Conservation (phyloP, 768 basidiomycete species). For the Pulveroboletus ravenelii region DNA sequence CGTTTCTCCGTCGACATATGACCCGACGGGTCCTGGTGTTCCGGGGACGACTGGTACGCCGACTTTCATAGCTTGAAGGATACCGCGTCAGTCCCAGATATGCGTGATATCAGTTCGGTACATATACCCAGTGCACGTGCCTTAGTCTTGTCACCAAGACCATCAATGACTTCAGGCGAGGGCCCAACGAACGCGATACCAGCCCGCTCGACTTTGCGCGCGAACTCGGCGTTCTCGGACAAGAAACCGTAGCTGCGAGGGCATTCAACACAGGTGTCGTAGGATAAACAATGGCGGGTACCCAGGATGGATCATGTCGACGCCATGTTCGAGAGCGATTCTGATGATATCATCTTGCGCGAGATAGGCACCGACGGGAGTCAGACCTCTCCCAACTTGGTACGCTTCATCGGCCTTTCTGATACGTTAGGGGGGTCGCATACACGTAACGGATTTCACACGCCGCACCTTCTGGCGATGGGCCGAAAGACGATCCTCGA, state of each 20-base stretch:
- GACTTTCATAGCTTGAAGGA: constrained; percentile 67
- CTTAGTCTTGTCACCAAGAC: constrained; percentile 98
- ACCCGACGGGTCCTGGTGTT: constrained; percentile 87
- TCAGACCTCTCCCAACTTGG: constrained; percentile 93
- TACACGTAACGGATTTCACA: constrained; percentile 34
- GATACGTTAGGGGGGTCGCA: constrained; percentile 16
- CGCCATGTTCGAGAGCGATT: constrained; percentile 95
- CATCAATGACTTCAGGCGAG: constrained; percentile 92
- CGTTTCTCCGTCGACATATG: constrained; percentile 71
- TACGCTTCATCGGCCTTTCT: constrained; percentile 94
- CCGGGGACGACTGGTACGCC: constrained; percentile 97
- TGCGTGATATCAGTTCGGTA: not conserved
- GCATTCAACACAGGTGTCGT: constrained; percentile 2
- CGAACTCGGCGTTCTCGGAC: constrained; percentile 94
- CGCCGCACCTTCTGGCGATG: constrained; percentile 92
- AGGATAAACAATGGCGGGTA: constrained; percentile 30
- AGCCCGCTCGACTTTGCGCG: constrained; percentile 96
- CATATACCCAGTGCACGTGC: constrained; percentile 76
- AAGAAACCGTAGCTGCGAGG: constrained; percentile 86
- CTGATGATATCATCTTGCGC: constrained; percentile 96
- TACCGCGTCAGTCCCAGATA: not conserved
- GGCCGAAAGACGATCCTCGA: constrained; percentile 92
- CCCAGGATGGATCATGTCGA: constrained; percentile 99
- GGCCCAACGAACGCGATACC: constrained; percentile 97
- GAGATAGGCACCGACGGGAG: constrained; percentile 95